A percentile compares a stretch with the other conserved stretches of the same genome.
Conservation (phyloP, 2,329 filamentous ascomycete genomes). For the Gaeumannomyces sp. region DNA sequence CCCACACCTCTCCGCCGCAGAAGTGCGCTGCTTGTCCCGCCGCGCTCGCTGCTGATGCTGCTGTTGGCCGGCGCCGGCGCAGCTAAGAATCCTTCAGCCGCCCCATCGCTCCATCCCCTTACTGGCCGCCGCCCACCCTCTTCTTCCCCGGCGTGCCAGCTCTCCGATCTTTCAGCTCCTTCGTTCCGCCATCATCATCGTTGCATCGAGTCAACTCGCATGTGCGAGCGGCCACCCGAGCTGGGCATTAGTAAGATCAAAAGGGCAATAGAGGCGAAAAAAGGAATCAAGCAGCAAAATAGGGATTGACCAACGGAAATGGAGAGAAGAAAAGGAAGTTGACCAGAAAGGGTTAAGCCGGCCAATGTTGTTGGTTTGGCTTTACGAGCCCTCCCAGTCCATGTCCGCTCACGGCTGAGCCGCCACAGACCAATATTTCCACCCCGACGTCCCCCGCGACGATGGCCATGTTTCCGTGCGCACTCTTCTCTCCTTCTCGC, state of each 20-base stretch:
- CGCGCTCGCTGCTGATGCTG: background rate
- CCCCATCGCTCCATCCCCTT: background rate
- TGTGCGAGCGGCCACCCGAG: background rate
- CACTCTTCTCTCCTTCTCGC: background rate
- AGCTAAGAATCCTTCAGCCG: background rate
- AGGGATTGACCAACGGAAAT: background rate
- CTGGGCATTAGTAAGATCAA: background rate
- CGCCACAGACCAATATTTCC: background rate
- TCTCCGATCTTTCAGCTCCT: background rate
- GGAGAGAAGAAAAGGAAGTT: background rate
- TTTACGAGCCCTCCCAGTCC: background rate
- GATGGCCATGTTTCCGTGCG: background rate
- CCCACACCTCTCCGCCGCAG: no score
- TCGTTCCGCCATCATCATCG: slow-evolving; percentile 1
- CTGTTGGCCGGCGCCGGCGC: background rate
- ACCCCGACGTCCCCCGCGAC: background rate
- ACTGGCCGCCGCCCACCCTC: background rate
- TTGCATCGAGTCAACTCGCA: background rate
- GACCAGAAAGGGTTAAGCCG: background rate
- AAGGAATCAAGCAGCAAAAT: background rate
- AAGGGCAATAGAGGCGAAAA: background rate
- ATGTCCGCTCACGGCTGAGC: background rate
- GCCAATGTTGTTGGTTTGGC: background rate
- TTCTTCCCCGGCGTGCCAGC: background rate
- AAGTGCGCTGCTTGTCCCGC: background rate